These are phyloP conservation scores for Paraphaeosphaeria minitans DNA, from an alignment of 2,329 filamentous ascomycete species.

Conservation along the genomic window DNA sequence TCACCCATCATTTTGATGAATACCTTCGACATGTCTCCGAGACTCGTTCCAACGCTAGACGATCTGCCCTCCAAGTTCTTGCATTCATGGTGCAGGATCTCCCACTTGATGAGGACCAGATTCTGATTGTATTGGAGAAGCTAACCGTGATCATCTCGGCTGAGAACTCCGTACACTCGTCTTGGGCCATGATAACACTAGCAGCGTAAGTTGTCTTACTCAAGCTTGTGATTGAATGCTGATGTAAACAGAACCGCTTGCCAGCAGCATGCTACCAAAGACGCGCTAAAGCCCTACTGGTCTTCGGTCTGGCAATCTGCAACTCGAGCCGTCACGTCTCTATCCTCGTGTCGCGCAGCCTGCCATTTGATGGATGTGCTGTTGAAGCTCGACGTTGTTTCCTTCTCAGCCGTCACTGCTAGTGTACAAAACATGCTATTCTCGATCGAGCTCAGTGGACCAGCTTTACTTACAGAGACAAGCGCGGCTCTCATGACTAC, in stretches of 20 bases:
- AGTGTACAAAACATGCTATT: conserved; percentile 74
- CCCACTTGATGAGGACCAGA: conserved; percentile 54
- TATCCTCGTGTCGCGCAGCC: conserved; percentile 75
- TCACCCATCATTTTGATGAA: conserved; percentile 46
- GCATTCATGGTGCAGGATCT: conserved; percentile 53
- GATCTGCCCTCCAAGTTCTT: conserved; percentile 61
- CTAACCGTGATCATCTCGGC: conserved; percentile 67
- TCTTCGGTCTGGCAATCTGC: conserved; percentile 76
- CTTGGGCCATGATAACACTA: conserved; percentile 85
- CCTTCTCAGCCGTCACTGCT: conserved; percentile 69
- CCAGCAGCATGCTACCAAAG: conserved; percentile 29
- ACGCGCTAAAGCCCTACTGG: conserved; percentile 61
- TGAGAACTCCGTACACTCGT: conserved; percentile 66
- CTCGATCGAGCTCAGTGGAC: conserved; percentile 81
- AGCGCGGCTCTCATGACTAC: conserved; percentile 74
- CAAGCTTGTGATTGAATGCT: not conserved
- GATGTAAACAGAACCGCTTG: conserved; percentile 35
- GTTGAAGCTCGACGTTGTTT: conserved; percentile 67
- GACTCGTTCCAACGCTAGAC: conserved; percentile 44
- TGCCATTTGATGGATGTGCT: conserved; percentile 74
- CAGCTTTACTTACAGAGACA: conserved; percentile 77
- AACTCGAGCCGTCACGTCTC: conserved; percentile 70
- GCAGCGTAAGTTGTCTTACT: conserved; percentile 65
- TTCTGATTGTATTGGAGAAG: conserved; percentile 62
- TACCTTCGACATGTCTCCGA: conserved; percentile 47